A percentile compares a stretch with the other conserved stretches of the same genome.
Conservation (phyloP, 1,139 yeast genomes). For the Magnusiomyces clavatus region DNA sequence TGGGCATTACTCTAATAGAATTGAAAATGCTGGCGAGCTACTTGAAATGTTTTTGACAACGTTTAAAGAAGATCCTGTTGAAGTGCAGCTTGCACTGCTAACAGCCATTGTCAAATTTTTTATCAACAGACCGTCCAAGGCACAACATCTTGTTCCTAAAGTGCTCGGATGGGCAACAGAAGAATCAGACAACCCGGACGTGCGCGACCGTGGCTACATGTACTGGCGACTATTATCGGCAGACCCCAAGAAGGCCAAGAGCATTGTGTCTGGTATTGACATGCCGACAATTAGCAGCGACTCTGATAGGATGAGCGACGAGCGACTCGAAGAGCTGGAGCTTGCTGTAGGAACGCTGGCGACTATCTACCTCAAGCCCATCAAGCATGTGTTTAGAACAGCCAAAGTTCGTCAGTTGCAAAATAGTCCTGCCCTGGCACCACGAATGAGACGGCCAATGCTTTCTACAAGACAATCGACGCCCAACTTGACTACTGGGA, state of each 20-base stretch:
- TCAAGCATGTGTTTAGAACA: conserved; percentile 65
- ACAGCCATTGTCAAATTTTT: conserved; percentile 72
- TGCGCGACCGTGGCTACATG: conserved; percentile 76
- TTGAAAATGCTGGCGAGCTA: conserved; percentile 42
- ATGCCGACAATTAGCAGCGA: conserved; percentile 61
- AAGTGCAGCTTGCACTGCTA: conserved; percentile 65
- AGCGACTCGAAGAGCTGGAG: conserved; percentile 70
- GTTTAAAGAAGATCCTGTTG: conserved; percentile 55
- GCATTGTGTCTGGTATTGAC: conserved; percentile 46
- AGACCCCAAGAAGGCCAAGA: conserved; percentile 37
- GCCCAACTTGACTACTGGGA: conserved; percentile 8
- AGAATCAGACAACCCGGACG: conserved; percentile 68
- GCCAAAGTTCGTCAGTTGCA: conserved; percentile 50
- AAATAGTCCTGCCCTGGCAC: conserved; percentile 55
- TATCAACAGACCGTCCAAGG: conserved; percentile 46
- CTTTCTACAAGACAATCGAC: conserved; percentile 11
- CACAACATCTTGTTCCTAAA: conserved; percentile 51
- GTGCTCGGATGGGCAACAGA: conserved; percentile 69
- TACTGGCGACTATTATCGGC: conserved; percentile 76
- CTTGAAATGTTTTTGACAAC: conserved; percentile 41
- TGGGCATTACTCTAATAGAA: conserved; percentile 57
- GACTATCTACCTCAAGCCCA: conserved; percentile 77
- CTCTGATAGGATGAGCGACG: conserved; percentile 63
- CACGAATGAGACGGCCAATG: conserved; percentile 21
- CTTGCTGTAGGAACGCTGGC: conserved; percentile 76